A percentile compares a stretch with the other conserved stretches of the same genome.
These are phyloP conservation scores for Athelia psychrophila DNA, from an alignment of 1,284 basidiomycete genomes.

Conservation along the genomic window DNA sequence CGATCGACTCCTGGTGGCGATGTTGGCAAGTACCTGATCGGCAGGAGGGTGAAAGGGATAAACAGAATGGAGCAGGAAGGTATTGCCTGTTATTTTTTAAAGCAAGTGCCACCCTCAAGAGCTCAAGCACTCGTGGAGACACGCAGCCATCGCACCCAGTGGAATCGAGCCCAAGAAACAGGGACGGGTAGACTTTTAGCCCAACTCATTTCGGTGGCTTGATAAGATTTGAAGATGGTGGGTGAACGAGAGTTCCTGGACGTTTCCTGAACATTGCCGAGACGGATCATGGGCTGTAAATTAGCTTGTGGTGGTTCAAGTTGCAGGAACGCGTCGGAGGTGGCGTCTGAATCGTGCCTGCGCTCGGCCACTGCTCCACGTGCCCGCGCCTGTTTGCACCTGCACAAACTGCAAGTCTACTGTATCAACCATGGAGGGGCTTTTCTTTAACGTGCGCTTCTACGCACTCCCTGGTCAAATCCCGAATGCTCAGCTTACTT, in stretches of 20 bases:
- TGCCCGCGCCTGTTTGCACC: background rate
- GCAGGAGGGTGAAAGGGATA: too few species aligned
- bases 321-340: background rate
- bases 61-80: too few species aligned
- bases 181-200: too few species aligned
- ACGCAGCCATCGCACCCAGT: too few species aligned
- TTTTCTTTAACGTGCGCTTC: slow-evolving; percentile 24
- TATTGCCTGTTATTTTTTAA: too few species aligned
- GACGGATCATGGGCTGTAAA: background rate
- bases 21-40: too few species aligned
- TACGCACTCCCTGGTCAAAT: slow-evolving; percentile 2
- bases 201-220: too few species aligned
- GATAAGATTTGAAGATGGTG: too few species aligned
- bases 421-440: slow-evolving; percentile 18
- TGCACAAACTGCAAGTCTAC: background rate
- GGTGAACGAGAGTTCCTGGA: too few species aligned
- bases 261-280: background rate
- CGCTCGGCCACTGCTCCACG: background rate
- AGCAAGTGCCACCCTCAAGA: too few species aligned
- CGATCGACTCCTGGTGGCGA: background rate
- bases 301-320: background rate
- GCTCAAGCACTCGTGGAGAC: too few species aligned
- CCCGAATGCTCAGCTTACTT: background rate
- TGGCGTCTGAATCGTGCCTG: background rate
- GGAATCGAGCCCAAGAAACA: too few species aligned